phyloP scores from a whole-genome alignment of 805 yeast genomes.

The Saccharomycopsis capsularis region DNA sequence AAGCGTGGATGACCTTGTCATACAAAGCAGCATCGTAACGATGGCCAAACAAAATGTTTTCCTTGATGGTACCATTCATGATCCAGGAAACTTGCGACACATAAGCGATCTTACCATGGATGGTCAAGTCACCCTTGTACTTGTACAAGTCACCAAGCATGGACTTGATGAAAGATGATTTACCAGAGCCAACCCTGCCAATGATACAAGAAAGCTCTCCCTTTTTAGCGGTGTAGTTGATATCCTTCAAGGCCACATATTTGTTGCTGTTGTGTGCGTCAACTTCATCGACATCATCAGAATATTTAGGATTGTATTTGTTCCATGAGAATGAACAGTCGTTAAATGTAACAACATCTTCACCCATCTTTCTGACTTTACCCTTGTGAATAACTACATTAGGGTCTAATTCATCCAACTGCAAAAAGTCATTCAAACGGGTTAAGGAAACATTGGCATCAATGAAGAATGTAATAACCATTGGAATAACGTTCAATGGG shows the following conservation, averaged over 20 bases:
- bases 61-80: conserved; percentile 88
- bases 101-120: conserved; percentile 78
- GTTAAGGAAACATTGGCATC: conserved; percentile 82
- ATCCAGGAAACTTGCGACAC: conserved; percentile 96
- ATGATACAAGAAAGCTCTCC: conserved; percentile 81
- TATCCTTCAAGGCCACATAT: conserved; percentile 47
- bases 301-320: conserved; percentile 60
- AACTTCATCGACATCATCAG: conserved; percentile 1
- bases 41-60: conserved; percentile 87
- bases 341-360: conserved; percentile 53
- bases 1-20: conserved; percentile 72
- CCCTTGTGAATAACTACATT: conserved; percentile 56
- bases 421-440: conserved; percentile 68
- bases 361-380: conserved; percentile 50
- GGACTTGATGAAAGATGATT: conserved; percentile 74
- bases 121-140: conserved; percentile 61
- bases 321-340: conserved; percentile 76
- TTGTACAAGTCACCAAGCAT: conserved; percentile 78
- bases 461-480: conserved; percentile 75
- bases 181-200: conserved; percentile 88
- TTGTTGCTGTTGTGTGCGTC: conserved; percentile 2
- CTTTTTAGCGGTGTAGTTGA: conserved; percentile 57
- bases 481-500: conserved; percentile 90
- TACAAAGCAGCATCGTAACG: conserved; percentile 77
- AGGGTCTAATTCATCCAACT: conserved; percentile 72